Conservation (phyloP, 352 stramenopile genomes). For the Globisporangium sylvaticum region DNA sequence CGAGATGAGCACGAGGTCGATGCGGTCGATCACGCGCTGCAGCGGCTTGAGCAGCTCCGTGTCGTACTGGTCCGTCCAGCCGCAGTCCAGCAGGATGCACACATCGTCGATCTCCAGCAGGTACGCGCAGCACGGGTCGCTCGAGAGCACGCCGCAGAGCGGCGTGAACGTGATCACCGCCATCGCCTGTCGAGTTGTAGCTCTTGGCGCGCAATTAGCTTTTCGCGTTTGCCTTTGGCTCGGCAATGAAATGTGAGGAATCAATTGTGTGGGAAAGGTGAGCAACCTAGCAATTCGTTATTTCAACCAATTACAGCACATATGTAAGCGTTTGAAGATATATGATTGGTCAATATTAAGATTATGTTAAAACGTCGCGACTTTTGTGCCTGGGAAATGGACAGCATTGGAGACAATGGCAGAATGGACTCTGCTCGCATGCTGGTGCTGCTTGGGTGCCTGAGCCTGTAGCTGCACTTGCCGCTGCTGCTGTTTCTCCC, state of each 20-base stretch:
- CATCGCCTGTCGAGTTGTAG: constrained; percentile 37
- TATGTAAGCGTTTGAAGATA: too few relatives aligned
- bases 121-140: constrained; percentile 79
- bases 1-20: constrained; percentile 89
- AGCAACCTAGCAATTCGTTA: neutral
- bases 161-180: constrained; percentile 90
- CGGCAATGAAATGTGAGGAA: neutral
- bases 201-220: neutral
- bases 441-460: neutral
- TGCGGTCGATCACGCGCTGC: constrained; percentile 73
- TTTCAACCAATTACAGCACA: constrained; percentile 17
- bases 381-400: constrained; percentile 16
- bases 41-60: constrained; percentile 79
- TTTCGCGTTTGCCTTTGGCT: neutral
- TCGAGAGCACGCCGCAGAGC: constrained; percentile 84
- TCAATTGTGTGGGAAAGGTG: constrained; percentile 5
- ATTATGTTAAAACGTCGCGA: constrained; percentile 16
- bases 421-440: constrained; percentile 5
- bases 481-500: constrained; percentile 26
- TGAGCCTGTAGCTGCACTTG: neutral
- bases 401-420: neutral
- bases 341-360: constrained; percentile 11
- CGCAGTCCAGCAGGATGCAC: constrained; percentile 89
- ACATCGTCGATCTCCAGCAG: constrained; percentile 91
- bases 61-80: constrained; percentile 88